Percentiles rank a stretch among this genome's conserved stretches.
phyloP scores from a whole-genome alignment of 441 rosid species.

The Erodium moschatum region DNA sequence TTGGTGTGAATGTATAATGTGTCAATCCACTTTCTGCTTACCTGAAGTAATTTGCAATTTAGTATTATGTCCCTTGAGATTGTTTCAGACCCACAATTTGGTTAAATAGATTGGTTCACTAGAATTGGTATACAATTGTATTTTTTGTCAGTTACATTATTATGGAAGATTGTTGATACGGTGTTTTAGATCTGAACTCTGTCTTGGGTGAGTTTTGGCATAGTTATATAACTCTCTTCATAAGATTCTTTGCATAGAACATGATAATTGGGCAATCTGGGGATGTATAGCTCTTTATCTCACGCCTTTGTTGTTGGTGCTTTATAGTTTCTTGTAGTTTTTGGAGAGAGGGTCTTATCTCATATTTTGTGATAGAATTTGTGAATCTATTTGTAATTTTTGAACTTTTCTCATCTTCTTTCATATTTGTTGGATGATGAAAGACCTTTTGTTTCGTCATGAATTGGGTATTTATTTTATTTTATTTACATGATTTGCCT shows the following conservation, averaged over 20 bases:
- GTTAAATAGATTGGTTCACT: not conserved
- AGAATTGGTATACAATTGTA: not conserved
- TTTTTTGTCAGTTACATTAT: too few relatives aligned
- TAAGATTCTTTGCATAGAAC: too few relatives aligned
- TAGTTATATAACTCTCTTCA: not conserved
- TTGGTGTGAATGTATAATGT: not conserved
- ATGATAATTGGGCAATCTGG: too few relatives aligned
- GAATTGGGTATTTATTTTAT: not conserved
- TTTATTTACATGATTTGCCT: not conserved
- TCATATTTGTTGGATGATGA: not conserved
- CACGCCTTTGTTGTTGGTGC: too few relatives aligned
- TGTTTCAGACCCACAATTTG: not conserved
- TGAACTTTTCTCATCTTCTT: not conserved
- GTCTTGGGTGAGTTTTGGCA: too few relatives aligned
- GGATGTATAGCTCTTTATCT: too few relatives aligned
- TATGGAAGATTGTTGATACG: too few relatives aligned
- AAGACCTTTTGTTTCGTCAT: not conserved
- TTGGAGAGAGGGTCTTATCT: not conserved
- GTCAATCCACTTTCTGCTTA: not conserved
- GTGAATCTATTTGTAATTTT: not conserved
- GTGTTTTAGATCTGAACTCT: too few relatives aligned
- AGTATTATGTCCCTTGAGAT: not conserved
- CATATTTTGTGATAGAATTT: not conserved
- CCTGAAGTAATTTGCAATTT: not conserved
- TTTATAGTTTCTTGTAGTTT: too few relatives aligned